Conservation (phyloP, 768 basidiomycete genomes). For the Serendipita indica region DNA sequence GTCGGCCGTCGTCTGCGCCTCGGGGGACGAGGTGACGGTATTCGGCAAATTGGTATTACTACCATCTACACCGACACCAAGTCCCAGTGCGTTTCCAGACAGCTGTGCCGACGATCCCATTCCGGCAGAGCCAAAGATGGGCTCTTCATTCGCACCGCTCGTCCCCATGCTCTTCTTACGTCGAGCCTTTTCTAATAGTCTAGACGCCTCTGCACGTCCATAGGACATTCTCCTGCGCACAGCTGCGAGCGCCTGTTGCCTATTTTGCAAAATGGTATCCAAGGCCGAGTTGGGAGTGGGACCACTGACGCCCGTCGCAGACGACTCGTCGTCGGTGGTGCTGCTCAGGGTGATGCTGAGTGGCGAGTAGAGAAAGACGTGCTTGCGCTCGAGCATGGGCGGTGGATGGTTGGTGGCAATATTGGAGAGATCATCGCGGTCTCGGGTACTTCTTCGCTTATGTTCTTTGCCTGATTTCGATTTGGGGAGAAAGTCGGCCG, state of each 20-base stretch:
- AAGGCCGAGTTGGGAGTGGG: neutral
- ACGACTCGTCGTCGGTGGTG: neutral
- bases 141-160: neutral
- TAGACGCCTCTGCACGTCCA: neutral
- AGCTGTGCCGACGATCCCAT: neutral
- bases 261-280: conserved; percentile 2
- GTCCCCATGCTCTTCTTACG: neutral
- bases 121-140: neutral
- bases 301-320: neutral
- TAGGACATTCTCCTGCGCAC: conserved; percentile 4
- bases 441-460: neutral
- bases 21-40: neutral
- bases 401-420: neutral
- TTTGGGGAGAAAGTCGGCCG: neutral
- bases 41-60: neutral
- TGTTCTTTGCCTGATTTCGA: too few species aligned
- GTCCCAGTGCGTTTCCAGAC: neutral
- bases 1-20: neutral
- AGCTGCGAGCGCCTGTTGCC: conserved; percentile 1
- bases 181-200: neutral
- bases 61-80: neutral
- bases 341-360: neutral
- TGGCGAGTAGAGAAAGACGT: neutral
- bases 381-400: neutral
- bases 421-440: conserved; percentile 1